Base-by-base conservation (phyloP, 73 alveolate species). In the Paramecium sexaurelia region DNA sequence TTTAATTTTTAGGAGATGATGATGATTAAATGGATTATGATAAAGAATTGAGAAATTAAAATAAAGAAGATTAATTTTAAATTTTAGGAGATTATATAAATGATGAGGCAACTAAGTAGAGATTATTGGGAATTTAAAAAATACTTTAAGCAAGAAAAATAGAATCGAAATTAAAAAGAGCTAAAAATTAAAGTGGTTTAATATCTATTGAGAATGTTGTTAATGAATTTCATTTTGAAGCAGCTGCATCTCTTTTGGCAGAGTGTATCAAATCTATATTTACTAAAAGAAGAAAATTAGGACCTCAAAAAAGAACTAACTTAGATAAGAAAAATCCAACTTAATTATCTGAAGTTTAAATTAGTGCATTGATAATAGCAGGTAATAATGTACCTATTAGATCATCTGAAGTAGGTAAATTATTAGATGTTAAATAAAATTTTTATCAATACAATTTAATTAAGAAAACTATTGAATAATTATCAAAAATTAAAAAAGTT, bases 271-370 rank as follows among this genome's bases (percentile, higher is more conserved):
- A 93, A 55, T 75, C 87, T 19, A 40, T 91, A 7, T 91, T 91
- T 43, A 93, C 95, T n/a, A 91, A 93, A 7, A 75, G 92, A 27
- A 87, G 96, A 91, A 93, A 55, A 27, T 93, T 93, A 43, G 67
- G 87, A 75, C 95, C 95, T 17, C 20, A 87, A 35, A 91, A 83
- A 56, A 91, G 85, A 47, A 83, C 67, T 0, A 85, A 40, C 15
- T 41, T 78, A 45, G 94, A 88, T 39, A 82, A 88, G 33, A 88
- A 88, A 88, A 88, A 43, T 45, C 56, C 75, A 26, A 85, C 91
- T 47, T 40, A 78, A 51, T 43, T 57, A 4, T 39, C 85, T 75
- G 91, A 57, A 78, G 95, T 56, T 36, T 57, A 66, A 35, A 66
- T 78, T 24, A 91, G 86, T 39, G 40, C 69, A 13, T 40, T 84